Evolutionary conservation across 179 eudicot genomes (phyloP).

Genomic region (Silene noctiflora): DNA sequence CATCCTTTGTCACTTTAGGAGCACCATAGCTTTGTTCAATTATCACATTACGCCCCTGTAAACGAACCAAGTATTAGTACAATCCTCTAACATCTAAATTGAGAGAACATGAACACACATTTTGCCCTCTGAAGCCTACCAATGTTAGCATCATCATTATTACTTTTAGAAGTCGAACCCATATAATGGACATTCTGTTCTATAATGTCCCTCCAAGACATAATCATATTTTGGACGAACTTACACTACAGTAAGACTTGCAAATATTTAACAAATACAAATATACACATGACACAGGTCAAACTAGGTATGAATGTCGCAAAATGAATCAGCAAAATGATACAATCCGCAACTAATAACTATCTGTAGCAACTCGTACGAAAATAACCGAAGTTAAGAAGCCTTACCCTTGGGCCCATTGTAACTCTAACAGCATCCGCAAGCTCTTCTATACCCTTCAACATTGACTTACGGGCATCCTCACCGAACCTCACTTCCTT

Average conservation of each 20-base stretch:
- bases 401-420: constrained; percentile 94
- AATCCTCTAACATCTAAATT: not conserved
- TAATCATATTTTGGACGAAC: too few species aligned
- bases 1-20: constrained; percentile 96
- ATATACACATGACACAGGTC: too few species aligned
- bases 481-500: constrained; percentile 85
- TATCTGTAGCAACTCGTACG: too few species aligned
- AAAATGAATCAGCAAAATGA: too few species aligned
- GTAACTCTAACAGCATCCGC: constrained; percentile 98
- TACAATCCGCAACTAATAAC: too few species aligned
- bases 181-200: too few species aligned
- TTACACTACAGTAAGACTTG: too few species aligned
- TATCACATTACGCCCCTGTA: constrained; percentile 80
- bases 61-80: constrained; percentile 4
- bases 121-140: too few species aligned
- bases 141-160: constrained; percentile 4
- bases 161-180: not conserved
- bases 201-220: too few species aligned
- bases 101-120: too few species aligned
- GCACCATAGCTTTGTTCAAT: constrained; percentile 88
- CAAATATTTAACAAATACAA: too few species aligned
- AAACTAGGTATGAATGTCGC: too few species aligned
- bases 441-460: constrained; percentile 86
- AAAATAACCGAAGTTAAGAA: not conserved
- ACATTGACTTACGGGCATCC: constrained; percentile 83